Percentiles rank a stretch among this genome's conserved stretches.
These are phyloP conservation scores for Didymella sp. DNA, from an alignment of 2,329 filamentous ascomycete species.

Conservation along the genomic window DNA sequence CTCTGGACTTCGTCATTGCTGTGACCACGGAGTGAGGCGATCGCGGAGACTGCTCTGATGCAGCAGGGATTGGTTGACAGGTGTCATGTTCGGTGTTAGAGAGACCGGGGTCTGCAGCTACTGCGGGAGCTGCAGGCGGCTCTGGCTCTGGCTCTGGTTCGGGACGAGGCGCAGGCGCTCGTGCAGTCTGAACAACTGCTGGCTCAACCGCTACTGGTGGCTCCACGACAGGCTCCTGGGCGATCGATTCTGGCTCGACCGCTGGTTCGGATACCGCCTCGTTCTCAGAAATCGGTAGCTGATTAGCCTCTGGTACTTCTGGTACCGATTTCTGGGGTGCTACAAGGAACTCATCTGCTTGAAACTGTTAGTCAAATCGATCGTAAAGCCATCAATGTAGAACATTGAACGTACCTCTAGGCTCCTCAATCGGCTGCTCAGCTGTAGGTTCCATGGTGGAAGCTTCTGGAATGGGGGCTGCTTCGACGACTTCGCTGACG, in stretches of 20 bases:
- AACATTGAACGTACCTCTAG: constrained; percentile 1
- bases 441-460: constrained; percentile 2
- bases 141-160: constrained; percentile 22
- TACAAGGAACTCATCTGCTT: constrained; percentile 9
- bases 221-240: constrained; percentile 15
- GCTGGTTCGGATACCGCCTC: constrained; percentile 13
- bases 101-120: constrained; percentile 15
- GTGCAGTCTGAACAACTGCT: constrained; percentile 17
- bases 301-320: constrained; percentile 12
- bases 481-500: background rate
- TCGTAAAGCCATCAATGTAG: background rate
- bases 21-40: constrained; percentile 33
- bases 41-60: constrained; percentile 23
- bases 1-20: constrained; percentile 29
- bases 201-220: constrained; percentile 14
- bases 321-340: constrained; percentile 10
- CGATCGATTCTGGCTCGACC: constrained; percentile 15
- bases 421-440: constrained; percentile 7
- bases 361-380: constrained; percentile 1
- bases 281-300: constrained; percentile 3
- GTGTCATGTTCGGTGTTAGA: constrained; percentile 20
- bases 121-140: constrained; percentile 18
- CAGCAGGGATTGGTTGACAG: constrained; percentile 27
- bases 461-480: background rate
- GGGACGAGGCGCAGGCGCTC: constrained; percentile 18